Conservation (phyloP, 2,329 filamentous ascomycete species). For the Diaporthe sp. region DNA sequence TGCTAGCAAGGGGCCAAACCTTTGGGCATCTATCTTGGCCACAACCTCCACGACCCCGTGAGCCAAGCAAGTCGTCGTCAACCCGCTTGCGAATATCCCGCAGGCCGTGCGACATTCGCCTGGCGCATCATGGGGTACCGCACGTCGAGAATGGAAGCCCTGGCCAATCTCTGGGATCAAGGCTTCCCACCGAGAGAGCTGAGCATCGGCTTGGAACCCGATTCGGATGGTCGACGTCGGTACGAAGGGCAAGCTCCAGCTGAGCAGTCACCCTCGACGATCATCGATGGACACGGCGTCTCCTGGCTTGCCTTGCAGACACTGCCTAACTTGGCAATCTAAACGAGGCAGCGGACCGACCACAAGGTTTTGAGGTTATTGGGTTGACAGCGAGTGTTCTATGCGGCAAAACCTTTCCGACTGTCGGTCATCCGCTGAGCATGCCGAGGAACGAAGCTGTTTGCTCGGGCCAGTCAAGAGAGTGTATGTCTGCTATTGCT, state of each 20-base stretch:
- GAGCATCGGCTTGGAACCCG: too few species aligned
- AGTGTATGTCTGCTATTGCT: not conserved
- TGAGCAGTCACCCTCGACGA: not conserved
- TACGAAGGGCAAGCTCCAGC: not conserved
- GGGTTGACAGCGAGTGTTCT: not conserved
- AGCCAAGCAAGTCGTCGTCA: slow-evolving; percentile 14
- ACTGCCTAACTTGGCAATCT: slow-evolving; percentile 2
- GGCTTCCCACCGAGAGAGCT: not conserved
- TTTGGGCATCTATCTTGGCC: not conserved
- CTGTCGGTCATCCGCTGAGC: not conserved
- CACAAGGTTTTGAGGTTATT: not conserved
- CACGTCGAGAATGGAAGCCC: not conserved
- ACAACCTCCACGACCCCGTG: not conserved
- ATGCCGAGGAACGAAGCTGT: not conserved
- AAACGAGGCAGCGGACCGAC: slow-evolving; percentile 23
- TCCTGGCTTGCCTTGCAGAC: not conserved
- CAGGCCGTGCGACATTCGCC: not conserved
- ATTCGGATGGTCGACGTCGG: not conserved
- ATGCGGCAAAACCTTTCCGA: too few species aligned
- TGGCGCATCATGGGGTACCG: not conserved
- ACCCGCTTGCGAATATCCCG: not conserved
- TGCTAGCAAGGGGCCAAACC: not conserved
- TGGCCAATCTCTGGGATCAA: not conserved
- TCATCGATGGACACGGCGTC: not conserved
- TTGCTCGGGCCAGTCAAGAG: not conserved